phyloP scores from a whole-genome alignment of 306 rosid species.

The Lotus japonicus region DNA sequence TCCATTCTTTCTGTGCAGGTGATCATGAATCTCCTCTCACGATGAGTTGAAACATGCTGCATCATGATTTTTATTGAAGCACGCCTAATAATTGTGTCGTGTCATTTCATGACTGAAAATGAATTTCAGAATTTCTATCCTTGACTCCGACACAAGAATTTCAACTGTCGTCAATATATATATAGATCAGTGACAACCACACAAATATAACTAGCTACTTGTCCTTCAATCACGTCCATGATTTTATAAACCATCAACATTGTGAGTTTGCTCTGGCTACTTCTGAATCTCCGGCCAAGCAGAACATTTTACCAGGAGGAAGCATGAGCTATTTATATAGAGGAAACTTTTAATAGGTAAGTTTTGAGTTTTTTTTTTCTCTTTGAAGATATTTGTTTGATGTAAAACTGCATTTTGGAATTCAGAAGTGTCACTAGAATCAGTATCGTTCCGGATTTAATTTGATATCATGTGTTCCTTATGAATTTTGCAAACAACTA shows the following conservation, averaged over 20 bases:
- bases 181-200: constrained; percentile 10
- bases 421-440: not conserved
- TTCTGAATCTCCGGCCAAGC: not conserved
- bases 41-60: constrained; percentile 20
- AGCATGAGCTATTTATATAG: not conserved
- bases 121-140: constrained; percentile 26
- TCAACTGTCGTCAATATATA: constrained; percentile 12
- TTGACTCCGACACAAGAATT: constrained; percentile 43
- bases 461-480: not conserved
- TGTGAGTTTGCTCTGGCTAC: not conserved
- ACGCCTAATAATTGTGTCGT: constrained; percentile 64
- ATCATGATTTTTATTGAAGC: constrained; percentile 36
- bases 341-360: too few relatives aligned
- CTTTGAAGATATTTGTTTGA: not conserved
- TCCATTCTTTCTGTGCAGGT: not conserved
- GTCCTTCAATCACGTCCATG: not conserved
- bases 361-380: not conserved
- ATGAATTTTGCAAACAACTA: too few relatives aligned
- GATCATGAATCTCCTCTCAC: too few relatives aligned
- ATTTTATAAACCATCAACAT: not conserved
- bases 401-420: not conserved
- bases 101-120: too few relatives aligned
- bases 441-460: not conserved
- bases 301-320: not conserved
- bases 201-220: not conserved